Base-by-base conservation (phyloP, 2,329 filamentous ascomycete genomes). In the Madurella mycetomatis region DNA sequence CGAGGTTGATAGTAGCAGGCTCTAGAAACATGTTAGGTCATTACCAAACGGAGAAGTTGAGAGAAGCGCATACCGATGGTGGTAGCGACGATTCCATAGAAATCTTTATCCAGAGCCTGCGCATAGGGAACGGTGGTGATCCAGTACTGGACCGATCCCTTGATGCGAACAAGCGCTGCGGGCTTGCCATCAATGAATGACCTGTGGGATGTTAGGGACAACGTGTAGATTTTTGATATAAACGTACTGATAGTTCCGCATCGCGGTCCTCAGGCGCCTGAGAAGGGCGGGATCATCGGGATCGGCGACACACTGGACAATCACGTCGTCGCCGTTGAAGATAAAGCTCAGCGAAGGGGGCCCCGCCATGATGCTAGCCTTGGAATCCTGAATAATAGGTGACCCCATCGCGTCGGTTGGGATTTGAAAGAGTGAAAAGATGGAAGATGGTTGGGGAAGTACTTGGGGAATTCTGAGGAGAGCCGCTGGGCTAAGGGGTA, bases 251-350 rank as follows among this genome's bases (percentile, higher is more conserved):
- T 48, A 58, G 16, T 50, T 55, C n/a, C 17, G 5, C 7, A 51
- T n/a, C 17, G 43, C 56, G 15, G 19, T 25, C 12, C 13, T 32
- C 45, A 50, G 17, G 39, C n/a, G 12, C 7, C 16, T 32, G 12
- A 51, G 7, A 39, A 49, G 41, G 41, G 18, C 37, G 12, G 47
- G 16, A 4, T 56, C 53, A 34, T 56, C 44, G 17, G 3, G 19
- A 16, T 47, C 48, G 15, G 56, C 48, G 16, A 45, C 49, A 37
- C 45, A 54, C 19, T 59, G 53, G n/a, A 59, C 41, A 11, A 59
- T 51, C 51, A 56, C 42, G 17, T 59, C 56, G 13, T 49, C 49
- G 30, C 48, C 51, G 15, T 13, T 32, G 44, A 58, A 56, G 16
- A 56, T 15, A 34, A 58, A 58, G 3, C 53, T 52, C 25, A 58